These are phyloP conservation scores for Colletotrichum scovillei DNA, from an alignment of 2,329 filamentous ascomycete species.

Conservation along the genomic window DNA sequence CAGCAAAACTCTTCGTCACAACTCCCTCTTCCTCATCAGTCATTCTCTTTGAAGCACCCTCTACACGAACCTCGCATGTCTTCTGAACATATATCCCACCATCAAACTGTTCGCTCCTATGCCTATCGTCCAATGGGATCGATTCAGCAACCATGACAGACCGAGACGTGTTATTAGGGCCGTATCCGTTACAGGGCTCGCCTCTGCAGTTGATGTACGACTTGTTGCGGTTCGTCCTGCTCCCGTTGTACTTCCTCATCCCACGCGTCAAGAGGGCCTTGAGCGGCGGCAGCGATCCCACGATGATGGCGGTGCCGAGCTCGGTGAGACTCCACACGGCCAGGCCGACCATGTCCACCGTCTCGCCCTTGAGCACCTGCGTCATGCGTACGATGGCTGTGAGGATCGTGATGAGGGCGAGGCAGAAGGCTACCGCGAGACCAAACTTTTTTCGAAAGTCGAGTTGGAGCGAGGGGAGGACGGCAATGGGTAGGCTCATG, in stretches of 20 bases:
- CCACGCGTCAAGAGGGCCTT: conserved; percentile 35
- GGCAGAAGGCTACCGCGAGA: conserved; percentile 38
- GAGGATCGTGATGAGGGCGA: conserved; percentile 39
- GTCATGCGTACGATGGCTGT: conserved; percentile 39
- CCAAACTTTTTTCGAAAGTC: conserved; percentile 37
- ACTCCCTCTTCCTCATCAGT: not conserved
- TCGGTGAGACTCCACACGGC: conserved; percentile 33
- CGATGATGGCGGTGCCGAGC: conserved; percentile 33
- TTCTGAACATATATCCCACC: conserved; percentile 37
- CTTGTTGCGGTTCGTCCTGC: conserved; percentile 13
- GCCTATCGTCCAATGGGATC: conserved; percentile 35
- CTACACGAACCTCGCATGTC: conserved; percentile 26
- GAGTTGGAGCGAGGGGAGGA: conserved; percentile 35
- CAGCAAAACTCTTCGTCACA: not conserved
- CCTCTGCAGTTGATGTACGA: not conserved
- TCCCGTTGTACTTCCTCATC: conserved; percentile 24
- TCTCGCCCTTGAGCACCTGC: conserved; percentile 36
- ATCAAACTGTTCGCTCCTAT: conserved; percentile 29
- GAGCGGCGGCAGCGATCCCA: conserved; percentile 39
- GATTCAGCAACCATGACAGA: conserved; percentile 31
- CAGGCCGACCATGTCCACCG: conserved; percentile 37
- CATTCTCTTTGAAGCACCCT: not conserved
- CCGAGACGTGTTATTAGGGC: not conserved
- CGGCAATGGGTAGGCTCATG: conserved; percentile 38
- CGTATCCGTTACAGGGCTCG: not conserved